Evolutionary conservation across 106 monocot species (phyloP), one percentile per base, ranked within the genome.

Genomic region (Iris macrosiphon): DNA sequence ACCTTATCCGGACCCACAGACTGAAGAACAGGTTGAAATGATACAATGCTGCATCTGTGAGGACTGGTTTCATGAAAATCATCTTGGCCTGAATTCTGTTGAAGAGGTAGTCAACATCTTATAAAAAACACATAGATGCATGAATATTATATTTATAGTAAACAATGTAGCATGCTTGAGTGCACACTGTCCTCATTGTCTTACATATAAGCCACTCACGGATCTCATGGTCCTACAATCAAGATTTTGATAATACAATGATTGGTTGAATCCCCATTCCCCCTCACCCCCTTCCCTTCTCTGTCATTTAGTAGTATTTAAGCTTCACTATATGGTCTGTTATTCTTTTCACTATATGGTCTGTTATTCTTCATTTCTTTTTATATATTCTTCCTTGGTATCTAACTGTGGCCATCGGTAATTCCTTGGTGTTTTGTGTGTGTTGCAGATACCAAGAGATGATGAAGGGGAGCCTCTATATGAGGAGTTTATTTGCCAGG

Each of bases 41-140:
- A 87, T 96, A 55, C 96, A 96, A 31, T 90, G 96, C 54, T 90
- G 83, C 55, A 87, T 96, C 48, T 96, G 96, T 68, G 96, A 96
- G 49, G 96, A 96, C 35, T 96, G 96, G 96, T 96, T 86, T 61
- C 96, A 96, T 64, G 90, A 87, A 70, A 73, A 77, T 60, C 96
- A 96, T 67, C 74, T 90, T 59, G 90, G 90, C 56, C 90, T 98
- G 20, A 70, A 68, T 26, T 67, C 73, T 73, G 20, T 50, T 35
- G 72, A 80, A 55, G 78, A 85, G 82, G 89, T 89, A 55, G 24
- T 48, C 58, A 62, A 12, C 18, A 40, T 50, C n/a, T 31, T 20
- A 31, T 48, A n/a, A 38, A 51, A 25, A 37, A 21, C n/a, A 24
- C 23, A 28, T 42, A n/a, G n/a, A n/a, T n/a, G n/a, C n/a, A n/a